These are phyloP conservation scores for Starmera quercuum DNA, from an alignment of 805 yeast genomes.

Conservation along the genomic window DNA sequence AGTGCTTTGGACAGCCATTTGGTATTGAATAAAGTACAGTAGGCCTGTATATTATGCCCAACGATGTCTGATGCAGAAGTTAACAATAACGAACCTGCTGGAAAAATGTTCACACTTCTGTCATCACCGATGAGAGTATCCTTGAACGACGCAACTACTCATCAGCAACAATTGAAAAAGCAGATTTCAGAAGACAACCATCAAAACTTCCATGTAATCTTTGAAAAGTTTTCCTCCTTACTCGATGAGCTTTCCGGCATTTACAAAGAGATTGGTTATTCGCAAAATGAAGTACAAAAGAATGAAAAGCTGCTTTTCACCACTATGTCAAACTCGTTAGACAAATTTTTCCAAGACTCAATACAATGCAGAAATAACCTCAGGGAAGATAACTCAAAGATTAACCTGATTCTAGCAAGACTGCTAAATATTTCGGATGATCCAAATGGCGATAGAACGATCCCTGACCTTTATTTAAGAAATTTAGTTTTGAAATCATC, in stretches of 20 bases:
- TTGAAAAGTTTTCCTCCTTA: conserved; percentile 1
- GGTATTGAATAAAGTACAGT: no score
- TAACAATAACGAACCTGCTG: no score
- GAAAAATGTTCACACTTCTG: conserved; percentile 4
- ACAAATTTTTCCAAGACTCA: conserved; percentile 31
- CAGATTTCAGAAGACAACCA: background rate
- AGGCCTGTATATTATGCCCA: no score
- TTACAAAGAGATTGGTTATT: conserved; percentile 48
- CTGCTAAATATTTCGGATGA: conserved; percentile 27
- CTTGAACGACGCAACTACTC: conserved; percentile 2
- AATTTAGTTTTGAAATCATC: conserved; percentile 22
- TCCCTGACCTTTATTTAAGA: conserved; percentile 33
- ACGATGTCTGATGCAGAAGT: no score
- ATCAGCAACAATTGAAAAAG: conserved; percentile 7
- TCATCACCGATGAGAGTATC: conserved; percentile 19
- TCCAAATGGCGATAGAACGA: conserved; percentile 28
- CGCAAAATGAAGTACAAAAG: conserved; percentile 37
- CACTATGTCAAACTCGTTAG: conserved; percentile 40
- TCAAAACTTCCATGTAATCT: background rate
- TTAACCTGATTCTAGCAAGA: conserved; percentile 20
- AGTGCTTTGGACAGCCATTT: no score
- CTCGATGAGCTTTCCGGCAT: conserved; percentile 35
- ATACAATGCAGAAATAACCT: conserved; percentile 26
- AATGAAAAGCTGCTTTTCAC: conserved; percentile 44
- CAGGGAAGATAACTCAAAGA: conserved; percentile 19